Conservation (phyloP, 75 land plant genomes). For the Ceratopteris richardii region DNA sequence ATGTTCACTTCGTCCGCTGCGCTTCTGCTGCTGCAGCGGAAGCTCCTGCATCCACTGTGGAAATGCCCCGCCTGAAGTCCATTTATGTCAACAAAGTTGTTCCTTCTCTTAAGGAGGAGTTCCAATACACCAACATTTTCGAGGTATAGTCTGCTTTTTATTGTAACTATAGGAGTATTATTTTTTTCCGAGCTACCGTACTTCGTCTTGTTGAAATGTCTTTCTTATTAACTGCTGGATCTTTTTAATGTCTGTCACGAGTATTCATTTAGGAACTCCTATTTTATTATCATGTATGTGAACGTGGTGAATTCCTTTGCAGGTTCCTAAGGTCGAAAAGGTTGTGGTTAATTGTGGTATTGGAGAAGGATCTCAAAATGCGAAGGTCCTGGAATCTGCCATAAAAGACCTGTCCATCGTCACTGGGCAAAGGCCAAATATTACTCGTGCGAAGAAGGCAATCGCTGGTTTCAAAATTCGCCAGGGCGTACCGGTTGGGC, state of each 20-base stretch:
- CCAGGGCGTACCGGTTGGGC: slow-evolving; percentile 72
- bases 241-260: no score
- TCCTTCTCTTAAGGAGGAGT: slow-evolving; percentile 70
- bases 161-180: not conserved
- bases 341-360: slow-evolving; percentile 88
- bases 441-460: slow-evolving; percentile 67
- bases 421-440: slow-evolving; percentile 79
- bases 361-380: slow-evolving; percentile 88
- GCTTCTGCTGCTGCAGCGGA: slow-evolving; percentile 4
- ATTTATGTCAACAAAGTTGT: slow-evolving; percentile 63
- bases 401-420: slow-evolving; percentile 61
- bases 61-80: slow-evolving; percentile 45
- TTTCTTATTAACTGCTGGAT: no score
- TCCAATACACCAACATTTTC: slow-evolving; percentile 51
- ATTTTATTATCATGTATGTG: no score
- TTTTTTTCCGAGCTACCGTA: not conserved
- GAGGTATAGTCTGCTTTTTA: slow-evolving; percentile 29
- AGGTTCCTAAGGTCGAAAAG: slow-evolving; percentile 85
- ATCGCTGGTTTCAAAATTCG: slow-evolving; percentile 85
- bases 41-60: slow-evolving; percentile 5
- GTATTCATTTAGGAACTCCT: not conserved
- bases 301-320: slow-evolving; percentile 1
- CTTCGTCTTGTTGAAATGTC: not conserved
- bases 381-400: slow-evolving; percentile 71
- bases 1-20: not conserved